Evolutionary conservation across 2,329 filamentous ascomycete genomes (phyloP).

Genomic region (Colletotrichum sp.): DNA sequence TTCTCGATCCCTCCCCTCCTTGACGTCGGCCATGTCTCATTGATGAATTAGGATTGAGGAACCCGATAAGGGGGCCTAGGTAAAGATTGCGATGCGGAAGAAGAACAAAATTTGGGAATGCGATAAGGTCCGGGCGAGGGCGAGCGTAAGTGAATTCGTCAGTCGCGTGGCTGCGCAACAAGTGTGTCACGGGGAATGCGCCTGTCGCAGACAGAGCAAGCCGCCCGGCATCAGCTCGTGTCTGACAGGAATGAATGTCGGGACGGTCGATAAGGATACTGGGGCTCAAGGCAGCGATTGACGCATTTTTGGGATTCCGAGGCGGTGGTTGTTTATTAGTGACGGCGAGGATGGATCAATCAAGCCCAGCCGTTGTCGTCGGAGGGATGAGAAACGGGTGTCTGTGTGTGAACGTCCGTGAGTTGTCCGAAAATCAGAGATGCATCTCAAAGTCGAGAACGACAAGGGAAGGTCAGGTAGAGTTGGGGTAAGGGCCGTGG

Average conservation of each 20-base stretch:
- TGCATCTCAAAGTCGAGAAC: constrained; percentile 7
- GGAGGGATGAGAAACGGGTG: not conserved
- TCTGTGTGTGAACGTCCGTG: constrained; percentile 21
- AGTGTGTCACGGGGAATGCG: constrained; percentile 21
- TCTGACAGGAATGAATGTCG: not conserved
- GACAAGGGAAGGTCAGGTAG: not conserved
- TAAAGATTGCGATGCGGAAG: not conserved
- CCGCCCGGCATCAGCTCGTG: constrained; percentile 7
- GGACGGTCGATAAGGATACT: not conserved
- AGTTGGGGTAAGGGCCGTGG: not conserved
- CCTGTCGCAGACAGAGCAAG: constrained; percentile 16
- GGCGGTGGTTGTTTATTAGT: not conserved
- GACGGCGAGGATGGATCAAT: not conserved
- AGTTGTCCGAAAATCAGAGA: constrained; percentile 8
- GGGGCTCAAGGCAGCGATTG: not conserved
- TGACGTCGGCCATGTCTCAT: constrained; percentile 35
- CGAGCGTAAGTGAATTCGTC: constrained; percentile 12
- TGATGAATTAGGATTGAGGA: not conserved
- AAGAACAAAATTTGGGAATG: not conserved
- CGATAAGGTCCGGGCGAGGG: not conserved
- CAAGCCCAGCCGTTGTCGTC: not conserved
- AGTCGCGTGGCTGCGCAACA: constrained; percentile 22
- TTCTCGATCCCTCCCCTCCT: constrained; percentile 21
- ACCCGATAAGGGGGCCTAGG: not conserved
- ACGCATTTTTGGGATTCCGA: not conserved